phyloP scores from a whole-genome alignment of 1,139 yeast genomes.

The Blastobotrys niveus region DNA sequence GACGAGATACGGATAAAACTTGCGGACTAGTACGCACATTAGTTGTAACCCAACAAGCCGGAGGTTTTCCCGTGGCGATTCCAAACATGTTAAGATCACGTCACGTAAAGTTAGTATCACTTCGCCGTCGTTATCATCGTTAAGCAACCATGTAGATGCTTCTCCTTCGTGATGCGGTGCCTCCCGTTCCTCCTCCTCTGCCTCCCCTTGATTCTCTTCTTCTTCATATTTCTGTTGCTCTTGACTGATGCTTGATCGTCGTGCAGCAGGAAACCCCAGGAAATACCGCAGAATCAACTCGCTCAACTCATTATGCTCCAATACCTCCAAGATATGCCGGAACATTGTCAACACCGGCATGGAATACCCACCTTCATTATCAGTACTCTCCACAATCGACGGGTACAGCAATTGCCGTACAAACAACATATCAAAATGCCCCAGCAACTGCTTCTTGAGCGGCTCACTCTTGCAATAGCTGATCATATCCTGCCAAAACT shows the following conservation, averaged over 20 bases:
- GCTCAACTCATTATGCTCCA: conserved; percentile 26
- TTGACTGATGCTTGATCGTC: not conserved
- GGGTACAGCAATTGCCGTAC: conserved; percentile 30
- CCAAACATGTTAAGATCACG: conserved; percentile 23
- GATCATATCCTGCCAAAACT: conserved; percentile 33
- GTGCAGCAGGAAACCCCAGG: conserved; percentile 19
- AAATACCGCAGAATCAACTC: conserved; percentile 26
- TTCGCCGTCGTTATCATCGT: conserved; percentile 15
- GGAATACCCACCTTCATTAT: conserved; percentile 21
- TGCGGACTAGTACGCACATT: conserved; percentile 24
- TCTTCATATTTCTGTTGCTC: not conserved
- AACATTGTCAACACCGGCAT: conserved; percentile 18
- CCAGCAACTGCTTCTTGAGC: conserved; percentile 23
- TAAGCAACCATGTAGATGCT: conserved; percentile 6
- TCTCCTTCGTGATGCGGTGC: not conserved
- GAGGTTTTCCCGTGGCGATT: conserved; percentile 17
- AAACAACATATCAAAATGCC: conserved; percentile 29
- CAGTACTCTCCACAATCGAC: conserved; percentile 25
- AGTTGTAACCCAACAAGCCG: conserved; percentile 23
- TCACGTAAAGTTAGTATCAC: conserved; percentile 23
- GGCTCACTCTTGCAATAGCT: conserved; percentile 20
- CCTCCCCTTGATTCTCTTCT: not conserved
- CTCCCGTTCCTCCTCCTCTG: not conserved
- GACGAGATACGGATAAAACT: conserved; percentile 27
- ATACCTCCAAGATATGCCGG: conserved; percentile 23